Evolutionary conservation across 352 stramenopile species (phyloP).

Genomic region (Globisporangium uncinulatum): DNA sequence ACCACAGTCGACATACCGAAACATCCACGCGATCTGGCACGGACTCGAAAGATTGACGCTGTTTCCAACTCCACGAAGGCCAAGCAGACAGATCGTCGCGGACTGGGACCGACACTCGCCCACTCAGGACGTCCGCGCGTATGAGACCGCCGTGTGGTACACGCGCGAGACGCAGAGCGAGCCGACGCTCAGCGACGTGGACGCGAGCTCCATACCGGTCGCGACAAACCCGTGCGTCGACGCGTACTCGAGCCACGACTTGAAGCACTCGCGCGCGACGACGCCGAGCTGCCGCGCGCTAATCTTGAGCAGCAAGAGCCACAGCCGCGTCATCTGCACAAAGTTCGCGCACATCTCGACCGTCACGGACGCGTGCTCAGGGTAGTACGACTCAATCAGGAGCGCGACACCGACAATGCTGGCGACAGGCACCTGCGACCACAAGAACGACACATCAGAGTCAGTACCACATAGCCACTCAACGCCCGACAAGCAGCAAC

Average conservation of each 20-base stretch:
- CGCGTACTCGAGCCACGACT: constrained; percentile 71
- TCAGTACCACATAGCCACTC: background rate
- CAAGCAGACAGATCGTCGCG: too few species aligned
- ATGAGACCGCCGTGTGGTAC: constrained; percentile 40
- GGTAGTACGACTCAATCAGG: constrained; percentile 76
- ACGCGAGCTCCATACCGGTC: constrained; percentile 63
- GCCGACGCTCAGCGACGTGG: constrained; percentile 58
- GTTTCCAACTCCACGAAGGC: too few species aligned
- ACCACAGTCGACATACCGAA: too few species aligned
- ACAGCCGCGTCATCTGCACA: constrained; percentile 80
- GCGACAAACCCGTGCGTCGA: constrained; percentile 54
- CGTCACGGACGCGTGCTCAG: constrained; percentile 59
- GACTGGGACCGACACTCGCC: too few species aligned
- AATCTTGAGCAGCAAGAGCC: constrained; percentile 74
- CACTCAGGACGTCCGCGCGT: constrained; percentile 18
- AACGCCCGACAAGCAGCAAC: background rate
- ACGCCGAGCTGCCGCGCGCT: constrained; percentile 57
- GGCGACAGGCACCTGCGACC: constrained; percentile 54
- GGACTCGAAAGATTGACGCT: too few species aligned
- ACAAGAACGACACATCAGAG: background rate
- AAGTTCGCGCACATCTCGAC: constrained; percentile 70
- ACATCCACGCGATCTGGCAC: too few species aligned
- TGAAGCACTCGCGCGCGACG: constrained; percentile 58
- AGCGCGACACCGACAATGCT: constrained; percentile 66
- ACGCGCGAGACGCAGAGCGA: constrained; percentile 53